A percentile compares a stretch with the other conserved stretches of the same genome.
These are phyloP conservation scores for Phanerodontia chrysosporium DNA, from an alignment of 768 basidiomycete genomes.

Conservation along the genomic window DNA sequence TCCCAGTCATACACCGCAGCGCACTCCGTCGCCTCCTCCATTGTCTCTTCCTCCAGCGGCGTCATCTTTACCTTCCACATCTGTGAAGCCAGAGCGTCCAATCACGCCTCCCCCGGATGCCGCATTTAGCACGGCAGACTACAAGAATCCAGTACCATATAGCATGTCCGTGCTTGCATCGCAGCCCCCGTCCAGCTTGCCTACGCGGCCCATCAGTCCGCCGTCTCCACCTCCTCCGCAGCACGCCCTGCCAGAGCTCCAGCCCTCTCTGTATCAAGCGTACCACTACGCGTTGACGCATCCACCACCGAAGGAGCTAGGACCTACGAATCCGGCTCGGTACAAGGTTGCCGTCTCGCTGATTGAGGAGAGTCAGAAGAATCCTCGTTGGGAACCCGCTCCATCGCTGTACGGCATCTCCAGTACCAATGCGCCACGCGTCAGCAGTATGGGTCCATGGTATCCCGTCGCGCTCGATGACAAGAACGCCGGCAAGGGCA, in stretches of 20 bases:
- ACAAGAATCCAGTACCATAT: constrained; percentile 69
- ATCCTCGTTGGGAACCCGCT: constrained; percentile 59
- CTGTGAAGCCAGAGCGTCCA: constrained; percentile 30
- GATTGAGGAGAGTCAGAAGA: constrained; percentile 50
- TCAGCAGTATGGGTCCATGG: constrained; percentile 60
- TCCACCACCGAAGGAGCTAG: constrained; percentile 47
- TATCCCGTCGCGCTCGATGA: constrained; percentile 48
- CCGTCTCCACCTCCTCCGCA: constrained; percentile 13
- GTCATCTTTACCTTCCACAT: constrained; percentile 31
- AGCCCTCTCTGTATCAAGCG: constrained; percentile 60
- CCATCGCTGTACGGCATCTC: constrained; percentile 61
- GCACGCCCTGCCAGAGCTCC: constrained; percentile 48
- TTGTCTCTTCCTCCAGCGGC: constrained; percentile 25
- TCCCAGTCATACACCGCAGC: constrained; percentile 37
- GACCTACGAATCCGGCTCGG: constrained; percentile 52
- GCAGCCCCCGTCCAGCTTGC: constrained; percentile 68
- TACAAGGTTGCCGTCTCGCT: constrained; percentile 77
- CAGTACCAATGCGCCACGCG: constrained; percentile 57
- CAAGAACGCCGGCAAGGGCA: constrained; percentile 32
- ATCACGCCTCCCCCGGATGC: constrained; percentile 41
- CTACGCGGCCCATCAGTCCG: constrained; percentile 20
- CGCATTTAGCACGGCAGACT: constrained; percentile 54
- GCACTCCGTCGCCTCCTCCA: constrained; percentile 33
- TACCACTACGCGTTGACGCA: constrained; percentile 79
- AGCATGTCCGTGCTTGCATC: constrained; percentile 65